phyloP scores from a whole-genome alignment of 1,284 basidiomycete genomes.

The Sporisorium sorghi region DNA sequence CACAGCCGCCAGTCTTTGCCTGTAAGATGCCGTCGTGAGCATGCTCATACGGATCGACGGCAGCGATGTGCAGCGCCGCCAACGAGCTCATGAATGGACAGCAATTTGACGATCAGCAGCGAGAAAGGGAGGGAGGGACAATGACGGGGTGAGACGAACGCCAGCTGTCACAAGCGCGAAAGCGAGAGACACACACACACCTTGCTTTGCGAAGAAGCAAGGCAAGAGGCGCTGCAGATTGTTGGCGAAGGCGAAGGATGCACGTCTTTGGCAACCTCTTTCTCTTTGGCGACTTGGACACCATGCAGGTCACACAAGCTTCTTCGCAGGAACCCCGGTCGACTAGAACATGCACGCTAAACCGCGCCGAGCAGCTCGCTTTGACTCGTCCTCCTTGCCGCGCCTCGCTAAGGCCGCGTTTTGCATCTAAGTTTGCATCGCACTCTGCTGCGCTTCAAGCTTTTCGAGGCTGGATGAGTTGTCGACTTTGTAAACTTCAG shows the following conservation, averaged over 20 bases:
- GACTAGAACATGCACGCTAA: background rate
- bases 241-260: no score
- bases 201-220: slow-evolving; percentile 1
- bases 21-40: background rate
- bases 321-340: slow-evolving; percentile 6
- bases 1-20: slow-evolving; percentile 1
- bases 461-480: no score
- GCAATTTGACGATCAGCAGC: no score
- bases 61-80: no score
- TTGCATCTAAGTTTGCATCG: background rate
- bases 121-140: no score
- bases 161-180: slow-evolving; percentile 21
- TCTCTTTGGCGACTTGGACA: background rate
- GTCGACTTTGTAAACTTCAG: no score
- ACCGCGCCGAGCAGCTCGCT: background rate
- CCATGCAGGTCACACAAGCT: background rate
- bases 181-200: background rate
- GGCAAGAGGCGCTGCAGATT: no score
- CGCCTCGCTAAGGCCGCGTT: slow-evolving; percentile 12
- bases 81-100: no score
- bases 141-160: slow-evolving; percentile 15
- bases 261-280: background rate
- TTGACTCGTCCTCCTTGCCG: slow-evolving; percentile 3
- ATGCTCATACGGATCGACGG: background rate
- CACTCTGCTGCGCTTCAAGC: slow-evolving; percentile 4